Evolutionary conservation across 2,329 filamentous ascomycete species (phyloP), one percentile per base, ranked within the genome.

Genomic region (Talaromyces piceae): DNA sequence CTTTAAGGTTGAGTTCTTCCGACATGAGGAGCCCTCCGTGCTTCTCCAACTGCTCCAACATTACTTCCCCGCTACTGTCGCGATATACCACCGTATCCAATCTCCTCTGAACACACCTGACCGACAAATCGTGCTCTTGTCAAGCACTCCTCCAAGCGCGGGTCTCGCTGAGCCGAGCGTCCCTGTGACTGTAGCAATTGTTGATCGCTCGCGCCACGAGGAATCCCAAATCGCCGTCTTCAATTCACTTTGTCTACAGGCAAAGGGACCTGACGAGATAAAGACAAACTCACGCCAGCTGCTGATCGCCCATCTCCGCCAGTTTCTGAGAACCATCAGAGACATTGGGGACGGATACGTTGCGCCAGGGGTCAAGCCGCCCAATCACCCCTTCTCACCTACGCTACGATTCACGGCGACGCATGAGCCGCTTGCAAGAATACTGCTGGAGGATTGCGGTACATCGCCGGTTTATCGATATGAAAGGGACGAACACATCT

Each of bases 11-110:
- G 23, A 43, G 7, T 43, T 49, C 3, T 44, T 41, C 39, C 26
- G 7, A 16, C 47, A 49, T 18, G 26, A 26, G 16, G 20, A 49
- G 26, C 33, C 47, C 12, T 41, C 47, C 12, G 13, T 27, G 8
- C 23, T 49, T 18, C 47, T 41, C 3, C 47, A 49, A 22, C 22
- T 26, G 3, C 47, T 49, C 23, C n/a, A 25, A 12, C 26, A 25
- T 22, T 26, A 49, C 26, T 31, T 49, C 11, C 47, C 47, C 5
- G 16, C 33, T 16, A 41, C 33, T 8, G 12, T 22, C 25, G 9
- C 33, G 4, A 49, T 49, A n/a, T 49, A 16, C 39, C 47, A 49
- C 16, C 47, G 47, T 37, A 49, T 49, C 11, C 12, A 27, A 49
- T 41, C 47, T 12, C 47, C 47, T 4, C 47, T 27, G 18, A 49